Conservation (phyloP, 2,329 filamentous ascomycete species). For the Calonectria crousiana region DNA sequence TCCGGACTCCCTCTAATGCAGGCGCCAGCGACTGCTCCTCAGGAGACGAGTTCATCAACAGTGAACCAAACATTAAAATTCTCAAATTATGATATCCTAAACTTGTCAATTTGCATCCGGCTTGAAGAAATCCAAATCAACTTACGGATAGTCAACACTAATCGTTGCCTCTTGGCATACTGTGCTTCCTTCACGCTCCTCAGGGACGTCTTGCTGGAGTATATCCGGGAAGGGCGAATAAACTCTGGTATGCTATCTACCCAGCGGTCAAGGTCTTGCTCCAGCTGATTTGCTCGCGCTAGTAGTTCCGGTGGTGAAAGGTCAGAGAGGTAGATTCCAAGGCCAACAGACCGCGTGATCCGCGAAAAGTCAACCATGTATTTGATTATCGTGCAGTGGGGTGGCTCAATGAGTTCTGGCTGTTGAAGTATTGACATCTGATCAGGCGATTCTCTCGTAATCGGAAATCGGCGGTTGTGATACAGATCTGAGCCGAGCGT, state of each 20-base stretch:
- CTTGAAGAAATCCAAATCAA: fast-evolving
- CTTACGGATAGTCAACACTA: conserved; percentile 24
- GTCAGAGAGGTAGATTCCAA: conserved; percentile 22
- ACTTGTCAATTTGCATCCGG: background rate
- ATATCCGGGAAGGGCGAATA: conserved; percentile 14
- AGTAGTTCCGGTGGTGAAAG: conserved; percentile 10
- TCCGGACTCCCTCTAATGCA: conserved; percentile 15
- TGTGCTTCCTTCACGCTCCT: conserved; percentile 20
- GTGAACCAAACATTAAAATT: conserved; percentile 23
- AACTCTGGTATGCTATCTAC: conserved; percentile 17
- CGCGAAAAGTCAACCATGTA: conserved; percentile 25
- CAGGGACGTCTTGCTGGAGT: conserved; percentile 4
- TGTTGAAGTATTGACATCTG: background rate
- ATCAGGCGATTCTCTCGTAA: conserved; percentile 23
- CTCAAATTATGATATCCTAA: conserved; percentile 25
- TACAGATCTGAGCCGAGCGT: conserved; percentile 61
- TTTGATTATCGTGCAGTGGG: conserved; percentile 20
- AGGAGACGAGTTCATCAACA: conserved; percentile 15
- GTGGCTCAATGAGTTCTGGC: conserved; percentile 16
- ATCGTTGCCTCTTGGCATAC: conserved; percentile 20
- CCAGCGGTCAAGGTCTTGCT: conserved; percentile 23
- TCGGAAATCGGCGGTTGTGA: conserved; percentile 55
- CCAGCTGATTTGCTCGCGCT: conserved; percentile 16
- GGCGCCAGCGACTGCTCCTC: conserved; percentile 1
- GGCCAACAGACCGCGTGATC: conserved; percentile 16